Base-by-base conservation (phyloP, 1,284 basidiomycete genomes). In the Ganoderma sinense region DNA sequence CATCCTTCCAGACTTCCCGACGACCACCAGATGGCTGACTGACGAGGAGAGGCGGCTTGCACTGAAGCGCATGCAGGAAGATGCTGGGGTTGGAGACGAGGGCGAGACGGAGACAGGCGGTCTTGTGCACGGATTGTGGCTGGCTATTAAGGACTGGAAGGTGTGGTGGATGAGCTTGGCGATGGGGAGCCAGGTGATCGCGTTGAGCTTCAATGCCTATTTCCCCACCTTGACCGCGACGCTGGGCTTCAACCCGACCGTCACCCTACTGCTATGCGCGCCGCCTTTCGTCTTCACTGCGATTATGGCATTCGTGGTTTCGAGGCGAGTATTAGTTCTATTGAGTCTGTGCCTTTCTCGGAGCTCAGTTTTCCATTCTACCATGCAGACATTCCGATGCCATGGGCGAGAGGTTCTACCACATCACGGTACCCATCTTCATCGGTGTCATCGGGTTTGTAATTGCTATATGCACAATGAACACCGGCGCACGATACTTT, bases 1-100 rank as follows among this genome's bases (percentile, higher is more conserved):
- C 78, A 84, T 94, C 72, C 86, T 96, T 20, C 94, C 94, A 8
- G 94, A 96, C 80, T 93, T 95, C 75, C 91, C 91, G 0, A 80
- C 86, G 68, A 87, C 84, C 2, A 83, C 86, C 33, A 82, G 66
- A 51, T 92, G 89, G 88, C 83, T 94, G 36, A 86, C 87, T 23
- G 84, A 85, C 7, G 78, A 85, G 48, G 94, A 96, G 79, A 82
- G 85, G 43, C 82, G 86, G 5, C 83, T 96, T 13, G 94, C 94
- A 2, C 82, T 89, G 70, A 82, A 86, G 33, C 88, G 94, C n/a
- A 90, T 96, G 87, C 82, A 84, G 31, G 93, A 94, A 79, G 93
- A 95, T 74, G 85, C 84, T 4, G 89, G 88, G 4, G 82, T 86
- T 23, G 81, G 83, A 23, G 85, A 87, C 68, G 81, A 84, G 58